Base-by-base conservation (phyloP, 768 basidiomycete genomes). In the Ramaria sp. region DNA sequence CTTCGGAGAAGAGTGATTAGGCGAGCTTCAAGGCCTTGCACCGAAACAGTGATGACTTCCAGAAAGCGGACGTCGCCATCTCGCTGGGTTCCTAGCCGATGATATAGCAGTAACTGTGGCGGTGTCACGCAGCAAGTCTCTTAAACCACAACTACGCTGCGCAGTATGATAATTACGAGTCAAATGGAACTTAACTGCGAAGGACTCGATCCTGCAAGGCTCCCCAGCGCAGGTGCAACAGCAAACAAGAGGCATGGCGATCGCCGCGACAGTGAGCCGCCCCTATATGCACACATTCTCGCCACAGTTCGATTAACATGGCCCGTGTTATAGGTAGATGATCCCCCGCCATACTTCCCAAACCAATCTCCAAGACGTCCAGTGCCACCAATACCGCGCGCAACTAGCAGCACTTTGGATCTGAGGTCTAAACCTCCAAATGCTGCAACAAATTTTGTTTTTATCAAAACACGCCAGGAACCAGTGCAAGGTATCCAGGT, bases 391-490 rank as follows among this genome's bases (percentile, higher is more conserved):
- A 33, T 30, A 30, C 52, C 52, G 9, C 53, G 41, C n/a, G 17
- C 53, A 27, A 22, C 20, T 3, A 54, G 39, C 47, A 49, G 47
- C 15, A 10, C 20, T 24, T 27, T 49, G 19, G 15, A 13, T 45
- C 17, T 38, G 5, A 4, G 20, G 41, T 20, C n/a, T 45, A 37
- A 49, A n/a, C 22, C 37, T 31, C 9, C 46, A 22, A 53, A 31
- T 37, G 13, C 38, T 6, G 52, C 52, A 17, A 59, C 58, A 15
- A 59, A 59, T 38, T 54, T 19, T 41, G 27, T 59, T 19, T 53
- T 19, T 20, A 13, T 59, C 11, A 43, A 59, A 33, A 59, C 58
- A 4, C 41, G 58, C 17, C 51, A 59, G 13, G 58, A 59, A 20
- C 53, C 52, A 33, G 53, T 59, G 4, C 15, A 20, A 19, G 58